A percentile compares a stretch with the other conserved stretches of the same genome.
Conservation (phyloP, 345 rosid genomes). For the Anacardium occidentale region DNA sequence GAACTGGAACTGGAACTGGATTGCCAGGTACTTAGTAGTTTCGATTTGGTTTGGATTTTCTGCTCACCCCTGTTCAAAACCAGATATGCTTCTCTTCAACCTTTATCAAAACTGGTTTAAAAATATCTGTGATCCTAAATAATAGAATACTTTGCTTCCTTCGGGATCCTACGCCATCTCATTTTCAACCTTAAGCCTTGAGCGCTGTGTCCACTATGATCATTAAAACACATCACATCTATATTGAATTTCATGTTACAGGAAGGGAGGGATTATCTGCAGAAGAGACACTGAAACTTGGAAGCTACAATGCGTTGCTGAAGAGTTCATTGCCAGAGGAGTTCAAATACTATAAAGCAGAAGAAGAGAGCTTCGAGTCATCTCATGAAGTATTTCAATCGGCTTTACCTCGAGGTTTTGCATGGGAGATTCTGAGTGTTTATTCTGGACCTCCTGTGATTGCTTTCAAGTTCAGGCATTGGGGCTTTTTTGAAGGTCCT, state of each 20-base stretch:
- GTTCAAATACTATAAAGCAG: slow-evolving; percentile 60
- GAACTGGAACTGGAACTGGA: no score
- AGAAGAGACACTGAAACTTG: slow-evolving; percentile 58
- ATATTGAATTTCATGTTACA: slow-evolving; percentile 12
- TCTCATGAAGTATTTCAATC: slow-evolving; percentile 63
- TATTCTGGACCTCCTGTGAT: slow-evolving; percentile 77
- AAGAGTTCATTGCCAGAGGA: slow-evolving; percentile 59
- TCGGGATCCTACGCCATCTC: no score
- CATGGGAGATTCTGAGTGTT: slow-evolving; percentile 67
- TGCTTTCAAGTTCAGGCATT: slow-evolving; percentile 78
- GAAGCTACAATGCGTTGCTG: slow-evolving; percentile 70
- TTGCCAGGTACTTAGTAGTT: no score
- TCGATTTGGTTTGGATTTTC: no score
- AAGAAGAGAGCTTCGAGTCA: slow-evolving; percentile 70
- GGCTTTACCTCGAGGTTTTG: slow-evolving; percentile 80
- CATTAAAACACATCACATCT: no score
- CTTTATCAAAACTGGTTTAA: no score
- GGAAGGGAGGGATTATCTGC: slow-evolving; percentile 72
- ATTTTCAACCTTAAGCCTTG: no score
- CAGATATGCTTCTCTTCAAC: background rate
- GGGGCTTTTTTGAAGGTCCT: slow-evolving; percentile 83
- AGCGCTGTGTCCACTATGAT: no score
- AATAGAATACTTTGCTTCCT: no score
- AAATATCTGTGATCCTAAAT: no score
- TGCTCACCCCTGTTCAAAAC: no score